Evolutionary conservation across 352 stramenopile genomes (phyloP).

Genomic region (Peronospora farinosa): DNA sequence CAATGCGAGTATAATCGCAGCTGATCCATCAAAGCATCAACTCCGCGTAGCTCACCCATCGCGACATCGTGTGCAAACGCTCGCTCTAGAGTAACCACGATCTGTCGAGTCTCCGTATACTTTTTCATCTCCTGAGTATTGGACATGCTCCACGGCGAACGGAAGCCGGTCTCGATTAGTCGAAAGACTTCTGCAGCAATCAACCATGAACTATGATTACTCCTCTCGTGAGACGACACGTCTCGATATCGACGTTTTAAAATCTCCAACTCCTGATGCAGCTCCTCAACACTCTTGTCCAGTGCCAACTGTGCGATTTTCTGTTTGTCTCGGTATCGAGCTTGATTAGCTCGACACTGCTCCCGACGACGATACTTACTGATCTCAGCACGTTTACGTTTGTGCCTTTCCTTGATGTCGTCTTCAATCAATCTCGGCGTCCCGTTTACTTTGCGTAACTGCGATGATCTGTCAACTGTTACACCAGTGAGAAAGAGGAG

Average conservation of each 20-base stretch:
- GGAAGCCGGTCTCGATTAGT: constrained; percentile 16
- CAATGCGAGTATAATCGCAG: constrained; percentile 9
- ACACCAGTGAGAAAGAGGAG: constrained; percentile 5
- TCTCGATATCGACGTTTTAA: constrained; percentile 17
- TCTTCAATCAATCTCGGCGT: background rate
- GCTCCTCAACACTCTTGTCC: constrained; percentile 11
- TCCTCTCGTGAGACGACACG: constrained; percentile 16
- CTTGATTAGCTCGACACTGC: constrained; percentile 28
- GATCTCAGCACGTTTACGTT: constrained; percentile 4
- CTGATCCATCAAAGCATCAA: constrained; percentile 13
- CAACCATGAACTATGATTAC: constrained; percentile 17
- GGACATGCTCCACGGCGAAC: constrained; percentile 9
- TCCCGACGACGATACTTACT: constrained; percentile 9
- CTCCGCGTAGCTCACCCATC: constrained; percentile 13
- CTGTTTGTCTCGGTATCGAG: constrained; percentile 23
- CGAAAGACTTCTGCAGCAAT: constrained; percentile 12
- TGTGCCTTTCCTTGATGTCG: constrained; percentile 1
- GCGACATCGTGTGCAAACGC: constrained; percentile 11
- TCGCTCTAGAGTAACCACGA: constrained; percentile 6
- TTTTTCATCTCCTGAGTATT: constrained; percentile 8
- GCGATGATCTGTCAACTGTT: background rate
- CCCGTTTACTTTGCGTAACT: background rate
- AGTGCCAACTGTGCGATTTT: constrained; percentile 6
- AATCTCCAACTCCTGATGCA: constrained; percentile 10
- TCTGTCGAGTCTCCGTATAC: constrained; percentile 4